Conservation (phyloP, 2,329 filamentous ascomycete genomes). For the Fusarium pilosicola region DNA sequence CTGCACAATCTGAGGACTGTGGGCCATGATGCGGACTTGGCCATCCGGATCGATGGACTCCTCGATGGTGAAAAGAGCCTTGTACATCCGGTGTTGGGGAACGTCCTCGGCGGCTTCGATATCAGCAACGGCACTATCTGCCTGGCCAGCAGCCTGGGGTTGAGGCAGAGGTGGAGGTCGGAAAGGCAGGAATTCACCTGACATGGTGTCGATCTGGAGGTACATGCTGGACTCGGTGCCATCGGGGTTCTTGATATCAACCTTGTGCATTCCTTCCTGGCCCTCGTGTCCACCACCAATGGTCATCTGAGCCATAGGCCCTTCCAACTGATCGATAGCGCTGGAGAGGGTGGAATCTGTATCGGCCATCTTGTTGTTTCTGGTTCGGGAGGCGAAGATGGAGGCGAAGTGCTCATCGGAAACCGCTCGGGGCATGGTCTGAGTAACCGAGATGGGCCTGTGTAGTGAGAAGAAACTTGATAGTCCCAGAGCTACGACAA, state of each 20-base stretch:
- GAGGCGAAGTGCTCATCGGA: conserved; percentile 81
- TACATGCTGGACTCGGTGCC: conserved; percentile 68
- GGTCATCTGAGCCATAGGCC: conserved; percentile 64
- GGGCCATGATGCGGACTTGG: conserved; percentile 68
- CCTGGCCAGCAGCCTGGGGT: conserved; percentile 60
- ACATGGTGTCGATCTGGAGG: conserved; percentile 74
- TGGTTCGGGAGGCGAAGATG: conserved; percentile 75
- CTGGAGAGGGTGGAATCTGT: conserved; percentile 74
- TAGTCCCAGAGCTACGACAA: conserved; percentile 77
- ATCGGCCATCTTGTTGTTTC: conserved; percentile 62
- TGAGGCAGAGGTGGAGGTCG: conserved; percentile 83
- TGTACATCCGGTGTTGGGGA: conserved; percentile 67
- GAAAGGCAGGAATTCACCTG: conserved; percentile 81
- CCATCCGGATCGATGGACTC: conserved; percentile 70
- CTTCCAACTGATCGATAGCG: conserved; percentile 68
- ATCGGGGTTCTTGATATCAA: conserved; percentile 65
- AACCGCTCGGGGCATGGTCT: conserved; percentile 78
- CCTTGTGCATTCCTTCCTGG: conserved; percentile 60
- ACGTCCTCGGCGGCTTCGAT: conserved; percentile 49
- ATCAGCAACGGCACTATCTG: conserved; percentile 47
- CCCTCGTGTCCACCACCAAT: conserved; percentile 55
- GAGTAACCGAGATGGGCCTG: conserved; percentile 89
- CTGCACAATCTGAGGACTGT: conserved; percentile 67
- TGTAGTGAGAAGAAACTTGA: conserved; percentile 97
- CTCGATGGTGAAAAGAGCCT: conserved; percentile 73